Base-by-base conservation (phyloP, 164 flowering plant species). In the Hamamelis virginiana region DNA sequence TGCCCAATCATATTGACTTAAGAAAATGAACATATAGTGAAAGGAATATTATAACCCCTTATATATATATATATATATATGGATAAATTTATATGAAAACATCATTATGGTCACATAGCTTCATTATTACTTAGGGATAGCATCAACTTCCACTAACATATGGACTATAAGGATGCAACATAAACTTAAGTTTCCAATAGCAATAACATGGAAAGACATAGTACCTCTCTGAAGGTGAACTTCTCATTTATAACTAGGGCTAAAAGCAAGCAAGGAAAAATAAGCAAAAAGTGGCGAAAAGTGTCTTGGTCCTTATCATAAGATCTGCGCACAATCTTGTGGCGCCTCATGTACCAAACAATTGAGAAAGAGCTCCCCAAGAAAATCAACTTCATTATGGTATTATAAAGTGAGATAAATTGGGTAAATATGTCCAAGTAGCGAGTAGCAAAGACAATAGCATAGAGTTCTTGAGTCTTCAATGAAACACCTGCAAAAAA, bases 401-500 rank as follows among this genome's bases (percentile, higher is more conserved):
- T 88, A 63, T 94, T 94, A 59, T 94, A 94, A 6, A 90, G 67
- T 16, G 98, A 94, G 48, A 90, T 70, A 62, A 68, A 91, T 74
- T 78, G 68, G 1, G 92, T 90, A 71, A 94, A 90, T 18, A 94
- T 85, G 74, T 94, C 98, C 87, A 92, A 79, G 82, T 94, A 94
- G 64, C 96, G 92, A 68, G 88, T 81, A 18, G 84, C 85, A 80
- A 92, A 94, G 64, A 94, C 98, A 74, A 90, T 43, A 26, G 96
- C 94, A 70, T 87, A 94, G 50, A 94, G 87, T 70, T 94, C 98
- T 75, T 94, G 97, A 18, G 97, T 94, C 92, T 90, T 94, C 87
- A 94, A 79, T 27, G 98, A 94, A 79, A 91, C 44, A n/a, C 98
- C 98, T 94, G 85, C 81, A 82, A 3, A 67, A 45, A 64, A 19